Percentiles rank a stretch among this genome's conserved stretches.
Conservation (phyloP, 1,284 basidiomycete species). For the Ganoderma boninense region DNA sequence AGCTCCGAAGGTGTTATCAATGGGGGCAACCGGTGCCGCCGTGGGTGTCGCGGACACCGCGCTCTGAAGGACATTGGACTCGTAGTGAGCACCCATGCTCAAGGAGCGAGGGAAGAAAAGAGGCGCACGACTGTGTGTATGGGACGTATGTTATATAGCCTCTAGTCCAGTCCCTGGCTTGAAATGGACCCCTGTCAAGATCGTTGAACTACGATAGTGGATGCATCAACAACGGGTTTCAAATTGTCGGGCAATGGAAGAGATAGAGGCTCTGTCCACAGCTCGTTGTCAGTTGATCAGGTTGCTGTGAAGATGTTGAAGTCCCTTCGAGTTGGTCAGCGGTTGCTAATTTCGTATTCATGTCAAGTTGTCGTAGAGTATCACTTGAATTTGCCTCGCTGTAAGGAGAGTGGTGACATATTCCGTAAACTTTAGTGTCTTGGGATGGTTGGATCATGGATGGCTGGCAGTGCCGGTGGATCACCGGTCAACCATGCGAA, state of each 20-base stretch:
- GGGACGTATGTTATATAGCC: neutral
- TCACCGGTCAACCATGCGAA: neutral
- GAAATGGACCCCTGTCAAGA: neutral
- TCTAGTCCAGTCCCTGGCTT: neutral
- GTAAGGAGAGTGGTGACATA: neutral
- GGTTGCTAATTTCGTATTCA: neutral
- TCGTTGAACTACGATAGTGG: neutral
- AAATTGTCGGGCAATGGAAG: neutral
- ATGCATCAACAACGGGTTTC: neutral
- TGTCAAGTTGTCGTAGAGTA: neutral
- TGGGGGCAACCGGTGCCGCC: constrained; percentile 3
- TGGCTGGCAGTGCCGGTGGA: too few species aligned
- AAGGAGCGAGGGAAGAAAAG: neutral
- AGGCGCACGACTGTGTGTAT: neutral
- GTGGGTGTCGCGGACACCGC: constrained; percentile 3
- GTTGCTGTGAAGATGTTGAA: neutral
- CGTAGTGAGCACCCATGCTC: neutral
- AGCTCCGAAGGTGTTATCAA: constrained; percentile 2
- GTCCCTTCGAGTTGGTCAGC: neutral
- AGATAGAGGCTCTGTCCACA: neutral
- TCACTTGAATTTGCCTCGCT: neutral
- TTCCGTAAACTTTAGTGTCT: neutral
- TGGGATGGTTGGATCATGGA: neutral
- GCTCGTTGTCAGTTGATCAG: neutral
- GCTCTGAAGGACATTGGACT: neutral